phyloP scores from a whole-genome alignment of 1,284 basidiomycete genomes.

The Leccinum fallax region DNA sequence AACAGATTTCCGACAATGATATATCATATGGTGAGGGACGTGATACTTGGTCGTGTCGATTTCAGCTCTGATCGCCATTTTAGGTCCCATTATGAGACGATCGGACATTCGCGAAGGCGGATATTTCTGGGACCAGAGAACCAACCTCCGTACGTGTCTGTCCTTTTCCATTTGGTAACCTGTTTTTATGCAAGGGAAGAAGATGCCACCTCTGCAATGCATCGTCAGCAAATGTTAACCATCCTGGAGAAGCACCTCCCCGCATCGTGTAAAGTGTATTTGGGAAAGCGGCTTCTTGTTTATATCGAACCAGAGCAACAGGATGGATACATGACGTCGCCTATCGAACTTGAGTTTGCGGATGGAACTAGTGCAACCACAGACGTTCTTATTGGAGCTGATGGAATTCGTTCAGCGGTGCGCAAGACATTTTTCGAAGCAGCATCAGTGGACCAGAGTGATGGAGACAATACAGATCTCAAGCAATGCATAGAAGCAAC shows the following conservation, averaged over 20 bases:
- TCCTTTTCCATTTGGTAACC: neutral
- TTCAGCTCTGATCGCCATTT: neutral
- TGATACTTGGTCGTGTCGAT: too few species aligned
- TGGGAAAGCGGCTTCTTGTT: constrained; percentile 18
- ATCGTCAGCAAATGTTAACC: constrained; percentile 27
- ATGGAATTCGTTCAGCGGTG: constrained; percentile 25
- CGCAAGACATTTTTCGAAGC: constrained; percentile 22
- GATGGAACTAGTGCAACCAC: constrained; percentile 24
- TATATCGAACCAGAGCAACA: constrained; percentile 9
- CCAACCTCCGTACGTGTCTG: constrained; percentile 5
- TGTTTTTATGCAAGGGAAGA: constrained; percentile 5
- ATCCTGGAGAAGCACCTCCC: constrained; percentile 24
- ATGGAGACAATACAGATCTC: constrained; percentile 2
- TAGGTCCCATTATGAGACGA: neutral
- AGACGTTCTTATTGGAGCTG: constrained; percentile 20
- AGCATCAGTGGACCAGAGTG: constrained; percentile 5
- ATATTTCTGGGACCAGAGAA: constrained; percentile 19
- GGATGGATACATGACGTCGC: constrained; percentile 13
- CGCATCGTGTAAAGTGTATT: constrained; percentile 20
- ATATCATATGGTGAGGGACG: neutral
- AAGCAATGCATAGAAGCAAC: constrained; percentile 19
- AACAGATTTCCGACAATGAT: neutral
- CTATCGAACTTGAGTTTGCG: constrained; percentile 16
- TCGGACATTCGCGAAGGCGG: constrained; percentile 21
- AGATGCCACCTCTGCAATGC: constrained; percentile 13